Conservation (phyloP, 2,329 filamentous ascomycete species). For the Pseudocercospora fuligena region DNA sequence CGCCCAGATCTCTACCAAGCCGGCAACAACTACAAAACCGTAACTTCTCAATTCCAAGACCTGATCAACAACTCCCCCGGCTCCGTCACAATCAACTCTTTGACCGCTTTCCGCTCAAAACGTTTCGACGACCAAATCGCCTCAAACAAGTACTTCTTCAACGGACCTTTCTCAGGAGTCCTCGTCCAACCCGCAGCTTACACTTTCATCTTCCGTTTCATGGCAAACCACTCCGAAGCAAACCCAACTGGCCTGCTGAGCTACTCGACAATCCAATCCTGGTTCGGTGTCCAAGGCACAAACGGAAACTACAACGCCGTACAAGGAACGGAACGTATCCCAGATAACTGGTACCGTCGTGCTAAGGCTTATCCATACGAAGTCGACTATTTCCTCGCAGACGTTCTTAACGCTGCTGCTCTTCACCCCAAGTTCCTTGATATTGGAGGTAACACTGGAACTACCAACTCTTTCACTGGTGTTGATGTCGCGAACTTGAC, state of each 20-base stretch:
- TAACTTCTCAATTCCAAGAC: conserved; percentile 36
- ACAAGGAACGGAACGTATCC: conserved; percentile 34
- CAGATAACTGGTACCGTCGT: conserved; percentile 40
- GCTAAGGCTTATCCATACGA: conserved; percentile 38
- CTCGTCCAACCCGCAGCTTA: conserved; percentile 36
- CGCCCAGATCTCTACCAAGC: conserved; percentile 40
- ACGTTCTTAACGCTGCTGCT: conserved; percentile 29
- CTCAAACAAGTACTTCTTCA: conserved; percentile 37
- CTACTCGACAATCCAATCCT: conserved; percentile 30
- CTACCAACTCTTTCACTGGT: conserved; percentile 32
- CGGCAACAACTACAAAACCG: conserved; percentile 36
- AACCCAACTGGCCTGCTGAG: conserved; percentile 31
- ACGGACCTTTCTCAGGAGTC: conserved; percentile 38
- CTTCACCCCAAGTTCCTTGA: conserved; percentile 40
- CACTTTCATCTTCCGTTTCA: conserved; percentile 42
- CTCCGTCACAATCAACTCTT: conserved; percentile 21
- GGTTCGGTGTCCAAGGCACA: conserved; percentile 33
- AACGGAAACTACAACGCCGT: conserved; percentile 29
- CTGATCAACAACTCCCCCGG: conserved; percentile 36
- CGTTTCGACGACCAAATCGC: conserved; percentile 30
- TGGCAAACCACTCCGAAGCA: conserved; percentile 35
- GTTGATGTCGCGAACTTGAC: conserved; percentile 35
- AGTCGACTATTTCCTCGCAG: conserved; percentile 38
- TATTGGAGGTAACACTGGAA: conserved; percentile 41
- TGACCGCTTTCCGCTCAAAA: conserved; percentile 28